Evolutionary conservation across 345 rosid species (phyloP), one percentile per base, ranked within the genome.

Genomic region (Xanthoceras sorbifolium): DNA sequence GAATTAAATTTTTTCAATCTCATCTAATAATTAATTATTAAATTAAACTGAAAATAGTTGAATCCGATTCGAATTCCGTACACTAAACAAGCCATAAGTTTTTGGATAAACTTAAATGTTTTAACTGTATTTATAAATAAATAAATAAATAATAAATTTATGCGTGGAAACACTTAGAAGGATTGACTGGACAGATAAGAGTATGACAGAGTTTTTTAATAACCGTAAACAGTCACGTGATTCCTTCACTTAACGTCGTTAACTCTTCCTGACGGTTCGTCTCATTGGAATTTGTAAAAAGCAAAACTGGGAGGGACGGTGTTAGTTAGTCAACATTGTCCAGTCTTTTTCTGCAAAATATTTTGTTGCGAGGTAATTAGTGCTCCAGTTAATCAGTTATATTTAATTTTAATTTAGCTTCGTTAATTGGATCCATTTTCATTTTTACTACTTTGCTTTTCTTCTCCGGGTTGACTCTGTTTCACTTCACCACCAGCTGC

Each of bases 291-390:
- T n/a, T n/a, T n/a, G n/a, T n/a, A n/a, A 36, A 57, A 20, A 17
- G 4, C 64, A 1, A 40, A 7, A 38, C 57, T 12, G 48, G 32
- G 2, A 29, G 44, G 57, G 74, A 59, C 69, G 79, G 20, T 46
- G 63, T 77, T 77, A 42, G 63, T 77, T 77, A 42, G 74, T 77
- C 79, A 57, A 76, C 73, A 5, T n/a, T 34, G 54, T 46, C 38
- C 6, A 22, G n/a, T 46, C 23, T 15, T 15, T 66, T 66, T 38
- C 23, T 57, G 10, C 28, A 5, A 20, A 57, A 48, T 48, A 48
- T 48, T 48, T 48, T 12, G 17, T 7, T 57, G 32, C n/a, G 36
- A 62, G 36, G 36, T 62, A 11, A 61, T 61, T 26, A 23, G 34
- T 61, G 32, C 64, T 0, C 15, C 14, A 2, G 9, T 9, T 40